Conservation (phyloP, 495 filamentous ascomycete species). For the Tuber melanosporum region DNA sequence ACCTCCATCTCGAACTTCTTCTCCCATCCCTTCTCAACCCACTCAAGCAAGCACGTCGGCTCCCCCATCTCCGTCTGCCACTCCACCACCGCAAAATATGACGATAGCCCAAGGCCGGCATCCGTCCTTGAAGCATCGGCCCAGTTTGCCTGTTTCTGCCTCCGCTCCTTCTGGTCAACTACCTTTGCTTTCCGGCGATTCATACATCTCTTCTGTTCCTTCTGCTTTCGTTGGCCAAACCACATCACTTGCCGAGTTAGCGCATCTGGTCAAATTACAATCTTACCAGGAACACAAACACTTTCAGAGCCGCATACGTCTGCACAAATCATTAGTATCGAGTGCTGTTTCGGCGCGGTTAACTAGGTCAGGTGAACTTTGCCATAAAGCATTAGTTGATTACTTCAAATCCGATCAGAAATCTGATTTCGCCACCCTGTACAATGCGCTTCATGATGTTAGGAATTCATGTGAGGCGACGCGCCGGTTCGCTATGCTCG, state of each 20-base stretch:
- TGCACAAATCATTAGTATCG: constrained; percentile 61
- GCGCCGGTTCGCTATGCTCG: constrained; percentile 60
- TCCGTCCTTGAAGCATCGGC: constrained; percentile 36
- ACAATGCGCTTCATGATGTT: constrained; percentile 82
- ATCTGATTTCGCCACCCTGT: constrained; percentile 74
- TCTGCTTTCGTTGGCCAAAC: constrained; percentile 46
- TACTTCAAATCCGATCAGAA: constrained; percentile 85
- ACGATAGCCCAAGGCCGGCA: constrained; percentile 36
- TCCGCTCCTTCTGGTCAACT: constrained; percentile 46
- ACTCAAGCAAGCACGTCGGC: constrained; percentile 25
- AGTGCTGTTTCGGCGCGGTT: constrained; percentile 75
- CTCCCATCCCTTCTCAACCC: constrained; percentile 28
- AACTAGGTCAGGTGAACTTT: constrained; percentile 66
- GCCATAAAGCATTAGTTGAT: constrained; percentile 78
- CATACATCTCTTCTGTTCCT: constrained; percentile 43
- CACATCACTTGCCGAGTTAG: constrained; percentile 64
- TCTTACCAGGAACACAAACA: constrained; percentile 69
- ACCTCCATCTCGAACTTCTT: constrained; percentile 36
- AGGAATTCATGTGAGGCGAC: constrained; percentile 74
- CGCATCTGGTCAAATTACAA: constrained; percentile 62
- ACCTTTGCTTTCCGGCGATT: constrained; percentile 45
- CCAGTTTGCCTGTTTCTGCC: constrained; percentile 33
- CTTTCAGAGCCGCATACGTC: constrained; percentile 57
- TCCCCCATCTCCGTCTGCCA: constrained; percentile 37
- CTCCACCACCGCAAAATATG: constrained; percentile 39